Evolutionary conservation across 129 eudicot species (phyloP), one percentile per base, ranked within the genome.

Genomic region (Flaveria ramosissima): DNA sequence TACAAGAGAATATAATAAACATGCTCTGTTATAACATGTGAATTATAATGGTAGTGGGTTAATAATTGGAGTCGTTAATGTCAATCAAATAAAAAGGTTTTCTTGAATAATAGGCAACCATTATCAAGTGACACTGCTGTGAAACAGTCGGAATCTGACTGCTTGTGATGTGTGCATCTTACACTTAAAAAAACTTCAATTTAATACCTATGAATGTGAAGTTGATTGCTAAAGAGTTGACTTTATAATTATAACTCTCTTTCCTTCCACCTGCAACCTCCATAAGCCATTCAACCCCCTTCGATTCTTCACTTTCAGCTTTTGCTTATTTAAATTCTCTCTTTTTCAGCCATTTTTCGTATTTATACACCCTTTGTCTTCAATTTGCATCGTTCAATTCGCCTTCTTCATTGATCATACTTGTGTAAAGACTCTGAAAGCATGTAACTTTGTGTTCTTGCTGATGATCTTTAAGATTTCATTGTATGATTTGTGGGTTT

Each of bases 141-240:
- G 68, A 51, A 77, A 70, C 76, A 78, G 82, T 57, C 21, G 81
- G 62, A 62, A 69, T 77, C 50, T 77, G 76, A 77, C 68, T 10
- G 47, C 42, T 24, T 77, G 20, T 68, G 68, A 77, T 68, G 60
- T 68, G 56, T 56, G 60, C 70, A 57, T 56, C 69, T 61, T 78
- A 59, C 41, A 53, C 60, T 68, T 68, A 56, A 23, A 57, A 57
- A 42, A 47, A 62, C 19, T 77, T 57, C 62, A 56, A 78, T 78
- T 27, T 57, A 47, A 63, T 30, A 27, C 7, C 32, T 76, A 76
- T 47, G 65, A 60, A 67, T 46, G 9, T 78, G 51, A 78, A 69
- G 52, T 57, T 78, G 76, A 78, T 78, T 78, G 76, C 76, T 56
- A 45, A 69, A 69, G 76, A 70, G 82, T 78, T 70, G 82, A 78